Percentiles rank a stretch among this genome's conserved stretches.
Conservation (phyloP, 371 early-diverging fungal genomes). For the Mucor plumbeus region DNA sequence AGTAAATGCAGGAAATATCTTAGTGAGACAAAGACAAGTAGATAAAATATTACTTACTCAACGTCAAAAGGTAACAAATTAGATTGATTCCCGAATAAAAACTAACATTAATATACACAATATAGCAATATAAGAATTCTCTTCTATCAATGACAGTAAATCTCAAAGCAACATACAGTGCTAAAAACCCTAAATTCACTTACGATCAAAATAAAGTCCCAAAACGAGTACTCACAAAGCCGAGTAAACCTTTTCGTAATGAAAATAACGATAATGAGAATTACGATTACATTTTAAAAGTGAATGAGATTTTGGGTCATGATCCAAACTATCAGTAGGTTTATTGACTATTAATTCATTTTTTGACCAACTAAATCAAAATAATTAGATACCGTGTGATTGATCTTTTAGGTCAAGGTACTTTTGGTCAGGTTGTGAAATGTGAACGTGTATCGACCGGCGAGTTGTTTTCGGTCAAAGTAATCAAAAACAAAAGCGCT, state of each 20-base stretch:
- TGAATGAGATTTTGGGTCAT: constrained; percentile 89
- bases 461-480: constrained; percentile 92
- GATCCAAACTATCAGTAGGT: constrained; percentile 77
- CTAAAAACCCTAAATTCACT: constrained; percentile 73
- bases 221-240: constrained; percentile 91
- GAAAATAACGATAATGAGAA: constrained; percentile 94
- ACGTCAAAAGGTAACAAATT: constrained; percentile 13
- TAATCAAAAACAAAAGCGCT: constrained; percentile 94
- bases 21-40: constrained; percentile 4
- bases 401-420: constrained; percentile 95
- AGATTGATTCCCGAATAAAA: background rate
- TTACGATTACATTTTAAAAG: constrained; percentile 93
- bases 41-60: constrained; percentile 9
- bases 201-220: constrained; percentile 81
- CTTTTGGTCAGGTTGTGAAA: constrained; percentile 98
- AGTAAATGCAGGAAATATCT: background rate
- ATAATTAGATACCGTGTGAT: constrained; percentile 77
- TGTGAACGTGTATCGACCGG: constrained; percentile 87
- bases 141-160: constrained; percentile 47
- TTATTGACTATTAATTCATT: background rate
- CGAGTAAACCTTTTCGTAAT: constrained; percentile 85
- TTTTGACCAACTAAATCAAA: no score
- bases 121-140: background rate
- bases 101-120: background rate
- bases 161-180: constrained; percentile 71